A percentile compares a stretch with the other conserved stretches of the same genome.
These are phyloP conservation scores for Solanum pennellii DNA, from an alignment of 257 asterid genomes.

Conservation along the genomic window DNA sequence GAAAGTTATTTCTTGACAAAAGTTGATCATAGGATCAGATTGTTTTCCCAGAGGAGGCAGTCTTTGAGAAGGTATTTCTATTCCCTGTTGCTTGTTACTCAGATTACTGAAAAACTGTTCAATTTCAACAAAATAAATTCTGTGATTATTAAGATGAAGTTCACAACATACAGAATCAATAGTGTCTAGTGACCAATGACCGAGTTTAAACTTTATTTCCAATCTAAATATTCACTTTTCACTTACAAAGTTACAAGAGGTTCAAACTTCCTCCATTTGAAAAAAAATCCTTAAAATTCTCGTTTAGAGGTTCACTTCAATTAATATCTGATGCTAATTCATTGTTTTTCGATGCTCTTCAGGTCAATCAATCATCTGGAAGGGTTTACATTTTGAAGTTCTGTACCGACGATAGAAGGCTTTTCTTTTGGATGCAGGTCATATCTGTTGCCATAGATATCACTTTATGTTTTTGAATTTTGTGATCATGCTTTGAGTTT, in stretches of 20 bases:
- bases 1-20: constrained; percentile 36
- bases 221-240: not conserved
- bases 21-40: constrained; percentile 68
- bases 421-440: constrained; percentile 98
- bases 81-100: not conserved
- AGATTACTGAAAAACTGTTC: not conserved
- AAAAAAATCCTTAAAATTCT: not conserved
- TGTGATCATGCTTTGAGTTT: constrained; percentile 1
- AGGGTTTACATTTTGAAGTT: constrained; percentile 89
- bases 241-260: not conserved
- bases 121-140: not conserved
- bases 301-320: not conserved
- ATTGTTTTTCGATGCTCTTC: constrained; percentile 7
- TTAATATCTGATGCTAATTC: not conserved
- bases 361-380: constrained; percentile 88
- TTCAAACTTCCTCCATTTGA: not conserved
- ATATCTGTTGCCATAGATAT: not conserved
- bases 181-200: not conserved
- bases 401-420: constrained; percentile 77
- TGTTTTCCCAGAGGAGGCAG: constrained; percentile 82
- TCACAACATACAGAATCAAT: not conserved
- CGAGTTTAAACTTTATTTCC: not conserved
- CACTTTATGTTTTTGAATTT: not conserved
- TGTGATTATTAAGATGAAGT: not conserved
- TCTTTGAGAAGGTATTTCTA: constrained; percentile 64